Evolutionary conservation across 805 yeast genomes (phyloP), one percentile per base, ranked within the genome.

Genomic region (Wickerhamomyces kurtzmanii): DNA sequence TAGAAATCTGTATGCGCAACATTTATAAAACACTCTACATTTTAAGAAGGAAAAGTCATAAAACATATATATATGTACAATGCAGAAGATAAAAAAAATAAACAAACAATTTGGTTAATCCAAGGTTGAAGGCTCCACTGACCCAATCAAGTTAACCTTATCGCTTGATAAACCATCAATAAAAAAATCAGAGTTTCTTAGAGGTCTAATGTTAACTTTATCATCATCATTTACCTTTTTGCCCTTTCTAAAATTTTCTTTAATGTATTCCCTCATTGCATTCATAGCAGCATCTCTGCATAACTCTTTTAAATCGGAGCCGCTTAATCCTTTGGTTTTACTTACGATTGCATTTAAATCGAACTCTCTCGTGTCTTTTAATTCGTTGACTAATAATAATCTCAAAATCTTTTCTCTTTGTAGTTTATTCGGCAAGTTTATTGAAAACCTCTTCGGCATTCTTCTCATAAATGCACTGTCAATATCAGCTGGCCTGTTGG

Each of bases 281-380:
- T 68, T 68, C 62, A 87, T 70, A 2, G 94, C 96, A 1, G 98
- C 98, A 44, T 84, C 93, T 31, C 98, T 71, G 48, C 96, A 85
- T 27, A 83, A 57, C 48, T 91, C 98, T 44, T 82, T 78, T 48
- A 91, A 63, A 45, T 89, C 98, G 3, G 94, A 81, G 3, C 98
- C 98, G 39, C 94, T 81, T 47, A 73, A 60, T 2, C 91, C 94
- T 8, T 65, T 69, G 1, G 96, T 83, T 26, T 65, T 52, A 8
- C 49, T 45, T 9, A 81, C 87, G 12, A 91, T 59, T 4, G 55
- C 51, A 16, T 71, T 66, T 27, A 79, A 45, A 36, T 79, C 77
- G 43, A 87, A 82, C 9, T 58, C 62, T 0, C 51, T 42, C 1
- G 29, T 29, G 33, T 79, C 87, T 5, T 81, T 46, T 22, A 65